phyloP scores from a whole-genome alignment of 78 protist species.

The Polysphondylium violaceum region DNA sequence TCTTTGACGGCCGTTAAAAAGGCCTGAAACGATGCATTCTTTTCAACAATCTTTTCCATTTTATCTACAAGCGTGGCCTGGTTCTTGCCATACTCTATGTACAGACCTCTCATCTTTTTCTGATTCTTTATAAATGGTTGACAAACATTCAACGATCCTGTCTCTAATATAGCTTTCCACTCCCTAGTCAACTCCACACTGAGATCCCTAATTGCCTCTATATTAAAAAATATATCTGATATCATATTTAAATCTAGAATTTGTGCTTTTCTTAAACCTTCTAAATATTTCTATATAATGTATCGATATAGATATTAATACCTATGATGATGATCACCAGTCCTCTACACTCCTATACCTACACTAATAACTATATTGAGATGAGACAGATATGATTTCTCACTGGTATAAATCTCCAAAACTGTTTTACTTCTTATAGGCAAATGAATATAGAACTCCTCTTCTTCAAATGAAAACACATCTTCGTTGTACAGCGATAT shows the following conservation, averaged over 20 bases:
- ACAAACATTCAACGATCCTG: neutral
- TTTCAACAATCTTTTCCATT: constrained; percentile 34
- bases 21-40: constrained; percentile 29
- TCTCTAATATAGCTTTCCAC: constrained; percentile 13
- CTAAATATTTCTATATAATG: constrained; percentile 10
- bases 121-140: neutral
- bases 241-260: neutral
- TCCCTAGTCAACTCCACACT: neutral
- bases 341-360: neutral
- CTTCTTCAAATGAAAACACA: no score
- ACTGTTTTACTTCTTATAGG: constrained; percentile 21
- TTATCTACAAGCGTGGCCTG: constrained; percentile 17
- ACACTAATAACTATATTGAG: constrained; percentile 7
- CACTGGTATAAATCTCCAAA: constrained; percentile 6
- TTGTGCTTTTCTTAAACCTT: neutral
- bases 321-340: neutral
- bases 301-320: neutral
- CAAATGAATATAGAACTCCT: neutral
- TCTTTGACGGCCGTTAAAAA: constrained; percentile 58
- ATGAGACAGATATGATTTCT: constrained; percentile 5
- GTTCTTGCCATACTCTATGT: constrained; percentile 24
- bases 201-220: constrained; percentile 1
- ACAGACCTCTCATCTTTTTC: constrained; percentile 7
- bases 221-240: constrained; percentile 16
- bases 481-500: no score